These are phyloP conservation scores for Aspergillus floridensis DNA, from an alignment of 2,329 filamentous ascomycete species.

Conservation along the genomic window DNA sequence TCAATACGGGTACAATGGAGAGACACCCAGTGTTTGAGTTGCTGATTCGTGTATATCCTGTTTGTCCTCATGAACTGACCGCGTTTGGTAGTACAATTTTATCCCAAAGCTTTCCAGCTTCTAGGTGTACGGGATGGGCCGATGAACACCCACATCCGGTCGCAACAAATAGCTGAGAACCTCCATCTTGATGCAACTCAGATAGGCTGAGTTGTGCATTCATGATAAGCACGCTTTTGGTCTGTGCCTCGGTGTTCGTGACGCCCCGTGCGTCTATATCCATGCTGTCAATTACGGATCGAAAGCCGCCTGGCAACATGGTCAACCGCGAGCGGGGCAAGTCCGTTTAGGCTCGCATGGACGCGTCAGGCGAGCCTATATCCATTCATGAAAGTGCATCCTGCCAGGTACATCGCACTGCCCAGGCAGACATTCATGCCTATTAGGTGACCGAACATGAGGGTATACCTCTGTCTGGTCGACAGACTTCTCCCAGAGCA, in stretches of 20 bases:
- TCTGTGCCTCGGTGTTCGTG: not conserved
- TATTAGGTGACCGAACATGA: not conserved
- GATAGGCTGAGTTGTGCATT: not conserved
- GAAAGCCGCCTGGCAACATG: not conserved
- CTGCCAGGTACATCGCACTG: not conserved
- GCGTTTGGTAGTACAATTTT: constrained; percentile 1
- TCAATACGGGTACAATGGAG: not conserved
- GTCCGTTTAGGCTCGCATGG: not conserved
- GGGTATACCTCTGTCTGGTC: not conserved
- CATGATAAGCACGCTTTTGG: not conserved
- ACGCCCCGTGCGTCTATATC: not conserved
- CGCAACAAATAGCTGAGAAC: not conserved
- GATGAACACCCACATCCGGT: not conserved
- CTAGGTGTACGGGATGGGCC: not conserved
- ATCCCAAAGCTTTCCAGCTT: not conserved
- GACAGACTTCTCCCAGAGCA: not conserved
- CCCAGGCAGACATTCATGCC: not conserved
- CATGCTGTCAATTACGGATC: not conserved
- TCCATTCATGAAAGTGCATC: not conserved
- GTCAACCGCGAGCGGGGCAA: not conserved
- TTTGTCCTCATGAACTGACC: constrained; percentile 1
- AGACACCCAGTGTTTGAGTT: not conserved
- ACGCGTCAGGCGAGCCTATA: not conserved
- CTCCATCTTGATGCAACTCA: not conserved
- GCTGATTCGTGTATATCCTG: not conserved